Conservation (phyloP, 345 rosid species). For the Sisymbrium altissimum region DNA sequence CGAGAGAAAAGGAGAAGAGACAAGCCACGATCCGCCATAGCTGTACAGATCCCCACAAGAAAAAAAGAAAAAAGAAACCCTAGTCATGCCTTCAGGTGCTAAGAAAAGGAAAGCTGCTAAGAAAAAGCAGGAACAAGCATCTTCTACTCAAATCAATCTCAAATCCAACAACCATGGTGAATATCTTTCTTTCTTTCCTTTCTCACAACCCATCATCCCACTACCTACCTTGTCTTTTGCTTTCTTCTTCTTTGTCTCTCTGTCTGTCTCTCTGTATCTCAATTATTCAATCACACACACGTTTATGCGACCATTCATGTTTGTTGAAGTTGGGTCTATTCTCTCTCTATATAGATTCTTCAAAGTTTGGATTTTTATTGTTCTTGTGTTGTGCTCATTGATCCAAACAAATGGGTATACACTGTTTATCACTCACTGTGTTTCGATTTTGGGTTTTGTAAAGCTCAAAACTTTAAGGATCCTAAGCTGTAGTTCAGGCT, state of each 20-base stretch:
- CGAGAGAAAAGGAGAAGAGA: constrained; percentile 23
- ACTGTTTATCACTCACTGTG: background rate
- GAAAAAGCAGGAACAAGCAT: constrained; percentile 69
- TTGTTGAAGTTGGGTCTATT: background rate
- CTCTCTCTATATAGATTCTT: background rate
- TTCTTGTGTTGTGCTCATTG: background rate
- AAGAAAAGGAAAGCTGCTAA: constrained; percentile 90
- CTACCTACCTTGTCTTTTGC: background rate
- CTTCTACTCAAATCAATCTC: constrained; percentile 38
- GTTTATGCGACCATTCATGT: constrained; percentile 1
- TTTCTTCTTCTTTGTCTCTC: background rate
- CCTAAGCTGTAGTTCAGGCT: too few species aligned
- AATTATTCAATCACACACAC: constrained; percentile 23
- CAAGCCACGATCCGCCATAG: constrained; percentile 34
- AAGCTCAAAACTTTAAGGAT: background rate
- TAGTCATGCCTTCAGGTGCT: constrained; percentile 82
- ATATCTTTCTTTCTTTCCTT: background rate
- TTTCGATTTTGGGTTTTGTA: background rate
- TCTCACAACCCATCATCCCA: background rate
- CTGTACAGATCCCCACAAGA: constrained; percentile 34
- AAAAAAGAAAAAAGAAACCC: background rate
- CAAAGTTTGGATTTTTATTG: constrained; percentile 16
- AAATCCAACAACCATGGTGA: constrained; percentile 43
- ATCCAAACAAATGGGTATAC: constrained; percentile 38
- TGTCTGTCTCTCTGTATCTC: constrained; percentile 35